Evolutionary conservation across 1,139 yeast genomes (phyloP), one percentile per base, ranked within the genome.

Genomic region (Saccharomycopsis crataegensis): DNA sequence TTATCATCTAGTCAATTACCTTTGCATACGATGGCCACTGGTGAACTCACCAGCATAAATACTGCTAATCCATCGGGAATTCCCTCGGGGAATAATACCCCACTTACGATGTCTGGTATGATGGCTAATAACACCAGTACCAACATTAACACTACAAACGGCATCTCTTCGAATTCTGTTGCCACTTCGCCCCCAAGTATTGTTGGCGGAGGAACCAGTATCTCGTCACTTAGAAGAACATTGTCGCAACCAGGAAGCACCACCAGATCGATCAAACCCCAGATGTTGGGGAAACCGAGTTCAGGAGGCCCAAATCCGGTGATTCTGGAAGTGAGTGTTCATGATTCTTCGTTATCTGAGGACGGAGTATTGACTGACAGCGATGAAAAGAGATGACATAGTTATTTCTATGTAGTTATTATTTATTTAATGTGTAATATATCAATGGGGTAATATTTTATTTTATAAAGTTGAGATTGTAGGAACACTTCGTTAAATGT

Each of bases 201-300:
- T 16, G 33, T 33, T 16, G 48, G 53, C 8, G 55, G 54, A 12
- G 57, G 57, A 6, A 34, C 43, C 31, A 49, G 16, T n/a, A 54
- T 54, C 14, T 54, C 54, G 4, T 49, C 54, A 8, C 17, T 54
- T 8, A 45, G 57, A 33, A 43, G 57, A 48, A 54, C 57, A 2
- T 31, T 53, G 16, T 48, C 52, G 6, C 51, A 43, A 36, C 43
- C 46, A 14, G 45, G 54, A 36, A 36, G n/a, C 5, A 36, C 40
- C n/a, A 36, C 40, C 11, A 11, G 40, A 36, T 36, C 40, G n/a
- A 11, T 11, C n/a, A 36, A 36, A 36, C 40, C 40, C n/a, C 40
- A 36, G n/a, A 36, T 36, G 40, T 11, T 36, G 40, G n/a, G n/a
- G 28, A 22, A 22, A 22, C 4, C 28, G 28, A 22, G 4, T 22